A percentile compares a stretch with the other conserved stretches of the same genome.
Conservation (phyloP, 768 basidiomycete species). For the Ramaria rubella region DNA sequence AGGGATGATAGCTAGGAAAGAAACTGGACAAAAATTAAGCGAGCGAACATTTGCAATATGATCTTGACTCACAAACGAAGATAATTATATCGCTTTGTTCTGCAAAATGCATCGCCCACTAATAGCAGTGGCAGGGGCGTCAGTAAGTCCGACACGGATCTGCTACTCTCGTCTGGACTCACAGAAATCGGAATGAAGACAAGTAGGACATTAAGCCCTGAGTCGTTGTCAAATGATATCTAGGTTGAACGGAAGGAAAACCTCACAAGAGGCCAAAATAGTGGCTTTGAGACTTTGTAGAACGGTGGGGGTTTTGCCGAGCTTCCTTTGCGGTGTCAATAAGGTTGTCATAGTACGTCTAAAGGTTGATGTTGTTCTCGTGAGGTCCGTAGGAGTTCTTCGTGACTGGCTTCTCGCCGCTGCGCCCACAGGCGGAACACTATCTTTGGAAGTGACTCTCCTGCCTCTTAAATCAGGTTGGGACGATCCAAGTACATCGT, state of each 20-base stretch:
- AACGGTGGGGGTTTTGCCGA: conserved; percentile 41
- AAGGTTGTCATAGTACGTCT: neutral
- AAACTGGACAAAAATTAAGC: conserved; percentile 37
- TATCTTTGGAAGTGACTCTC: neutral
- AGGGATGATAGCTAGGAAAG: conserved; percentile 78
- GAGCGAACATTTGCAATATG: neutral
- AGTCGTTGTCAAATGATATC: conserved; percentile 1
- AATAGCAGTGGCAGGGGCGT: neutral
- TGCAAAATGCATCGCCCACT: conserved; percentile 73
- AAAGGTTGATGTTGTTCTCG: neutral
- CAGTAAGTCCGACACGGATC: neutral
- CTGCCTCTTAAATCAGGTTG: neutral
- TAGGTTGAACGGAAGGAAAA: neutral
- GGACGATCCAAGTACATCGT: neutral
- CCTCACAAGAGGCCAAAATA: conserved; percentile 50
- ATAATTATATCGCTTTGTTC: conserved; percentile 49
- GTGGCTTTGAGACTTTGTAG: conserved; percentile 47
- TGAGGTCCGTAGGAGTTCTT: neutral
- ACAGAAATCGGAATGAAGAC: conserved; percentile 69
- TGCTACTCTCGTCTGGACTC: conserved; percentile 15
- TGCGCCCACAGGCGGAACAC: neutral
- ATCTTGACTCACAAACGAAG: conserved; percentile 57
- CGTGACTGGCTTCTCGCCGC: neutral
- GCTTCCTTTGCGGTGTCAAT: conserved; percentile 17
- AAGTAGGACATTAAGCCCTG: conserved; percentile 67